Percentiles rank a stretch among this genome's conserved stretches.
Conservation (phyloP, 1,139 yeast genomes). For the Suhomyces anneliseae region DNA sequence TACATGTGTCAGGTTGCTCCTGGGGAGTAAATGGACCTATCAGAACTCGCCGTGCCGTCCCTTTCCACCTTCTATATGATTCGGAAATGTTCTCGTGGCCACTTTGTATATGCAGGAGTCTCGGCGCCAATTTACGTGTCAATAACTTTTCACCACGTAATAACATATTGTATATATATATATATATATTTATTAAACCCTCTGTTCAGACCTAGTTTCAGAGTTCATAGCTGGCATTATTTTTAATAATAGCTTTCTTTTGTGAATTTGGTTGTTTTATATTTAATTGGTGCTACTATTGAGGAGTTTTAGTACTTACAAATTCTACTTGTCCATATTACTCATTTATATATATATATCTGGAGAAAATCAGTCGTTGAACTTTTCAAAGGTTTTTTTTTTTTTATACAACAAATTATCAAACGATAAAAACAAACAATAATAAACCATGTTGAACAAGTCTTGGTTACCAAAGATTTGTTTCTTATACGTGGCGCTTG, state of each 20-base stretch:
- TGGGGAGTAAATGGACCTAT: no score
- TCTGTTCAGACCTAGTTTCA: not conserved
- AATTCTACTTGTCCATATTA: no score
- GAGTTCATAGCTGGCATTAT: slow-evolving; percentile 2
- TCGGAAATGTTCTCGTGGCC: slow-evolving; percentile 12
- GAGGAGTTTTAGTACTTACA: not conserved
- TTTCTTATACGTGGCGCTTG: slow-evolving; percentile 20
- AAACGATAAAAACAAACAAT: not conserved
- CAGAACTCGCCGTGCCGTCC: not conserved
- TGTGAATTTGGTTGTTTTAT: not conserved
- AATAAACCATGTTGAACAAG: slow-evolving; percentile 13
- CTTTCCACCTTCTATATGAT: slow-evolving; percentile 1
- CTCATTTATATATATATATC: no score
- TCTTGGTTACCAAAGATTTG: slow-evolving; percentile 21
- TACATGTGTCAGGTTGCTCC: no score
- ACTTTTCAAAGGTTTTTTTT: not conserved
- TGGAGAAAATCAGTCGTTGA: not conserved
- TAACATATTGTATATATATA: no score
- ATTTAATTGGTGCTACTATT: not conserved
- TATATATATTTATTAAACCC: slow-evolving; percentile 1
- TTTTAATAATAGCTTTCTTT: slow-evolving; percentile 2
- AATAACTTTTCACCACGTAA: slow-evolving; percentile 9
- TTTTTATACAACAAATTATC: no score
- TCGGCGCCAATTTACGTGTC: slow-evolving; percentile 10
- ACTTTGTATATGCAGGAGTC: slow-evolving; percentile 6